A percentile compares a stretch with the other conserved stretches of the same genome.
Evolutionary conservation across 2,329 filamentous ascomycete species (phyloP).

Genomic region (Venturia asperata): DNA sequence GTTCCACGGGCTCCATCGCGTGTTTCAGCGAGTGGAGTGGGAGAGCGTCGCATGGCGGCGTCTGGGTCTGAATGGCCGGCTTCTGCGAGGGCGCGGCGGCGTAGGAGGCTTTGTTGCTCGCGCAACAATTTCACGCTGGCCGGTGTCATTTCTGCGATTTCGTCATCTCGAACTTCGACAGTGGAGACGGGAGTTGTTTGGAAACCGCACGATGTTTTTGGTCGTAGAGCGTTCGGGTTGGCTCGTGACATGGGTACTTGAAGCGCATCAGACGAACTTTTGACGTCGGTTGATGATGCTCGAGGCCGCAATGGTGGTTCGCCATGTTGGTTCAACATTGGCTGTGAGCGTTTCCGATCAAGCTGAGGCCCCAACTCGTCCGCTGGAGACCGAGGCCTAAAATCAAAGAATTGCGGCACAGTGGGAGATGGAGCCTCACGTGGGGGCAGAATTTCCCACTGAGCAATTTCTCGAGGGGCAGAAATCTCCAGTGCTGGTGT

Average conservation of each 20-base stretch:
- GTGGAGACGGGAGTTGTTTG: neutral
- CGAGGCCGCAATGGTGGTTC: neutral
- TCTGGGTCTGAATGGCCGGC: slow-evolving; percentile 1
- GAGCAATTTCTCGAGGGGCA: neutral
- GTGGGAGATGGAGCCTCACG: neutral
- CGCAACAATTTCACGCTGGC: slow-evolving; percentile 1
- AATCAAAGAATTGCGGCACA: neutral
- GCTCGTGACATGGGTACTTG: neutral
- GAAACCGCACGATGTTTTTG: neutral
- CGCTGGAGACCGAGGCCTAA: neutral
- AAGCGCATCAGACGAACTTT: neutral
- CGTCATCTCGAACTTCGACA: neutral
- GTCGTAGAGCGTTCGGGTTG: neutral
- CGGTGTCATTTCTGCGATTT: slow-evolving; percentile 13
- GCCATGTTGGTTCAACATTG: neutral
- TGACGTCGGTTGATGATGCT: neutral
- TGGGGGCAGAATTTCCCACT: slow-evolving; percentile 6
- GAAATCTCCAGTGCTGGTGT: neutral
- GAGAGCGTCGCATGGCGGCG: neutral
- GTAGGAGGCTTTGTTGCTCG: slow-evolving; percentile 12
- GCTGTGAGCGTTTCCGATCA: neutral
- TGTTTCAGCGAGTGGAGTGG: neutral
- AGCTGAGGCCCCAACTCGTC: neutral
- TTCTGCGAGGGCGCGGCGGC: neutral
- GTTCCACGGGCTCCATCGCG: neutral